A percentile compares a stretch with the other conserved stretches of the same genome.
These are phyloP conservation scores for Aspergillus hortae DNA, from an alignment of 2,329 filamentous ascomycete genomes.

Conservation along the genomic window DNA sequence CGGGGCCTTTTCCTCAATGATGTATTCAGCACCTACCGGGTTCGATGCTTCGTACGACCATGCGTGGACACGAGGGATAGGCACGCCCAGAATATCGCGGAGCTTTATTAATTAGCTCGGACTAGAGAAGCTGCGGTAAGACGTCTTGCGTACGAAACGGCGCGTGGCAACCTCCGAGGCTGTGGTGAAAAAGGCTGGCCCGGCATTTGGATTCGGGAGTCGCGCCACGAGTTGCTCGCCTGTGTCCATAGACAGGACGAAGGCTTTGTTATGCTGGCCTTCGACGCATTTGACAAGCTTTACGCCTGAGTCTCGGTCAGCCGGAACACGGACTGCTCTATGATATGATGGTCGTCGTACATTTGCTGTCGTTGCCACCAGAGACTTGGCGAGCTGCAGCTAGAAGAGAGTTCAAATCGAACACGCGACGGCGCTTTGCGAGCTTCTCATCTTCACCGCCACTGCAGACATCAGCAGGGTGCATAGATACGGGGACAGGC, in stretches of 20 bases:
- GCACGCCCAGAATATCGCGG: slow-evolving; percentile 20
- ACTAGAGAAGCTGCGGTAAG: too few species aligned
- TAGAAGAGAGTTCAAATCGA: slow-evolving; percentile 22
- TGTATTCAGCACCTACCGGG: slow-evolving; percentile 37
- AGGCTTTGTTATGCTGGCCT: slow-evolving; percentile 24
- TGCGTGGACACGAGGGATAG: slow-evolving; percentile 33
- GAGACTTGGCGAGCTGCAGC: slow-evolving; percentile 9
- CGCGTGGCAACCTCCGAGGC: slow-evolving; percentile 25
- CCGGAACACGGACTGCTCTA: not conserved
- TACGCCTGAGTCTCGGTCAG: slow-evolving; percentile 3
- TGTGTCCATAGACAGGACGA: slow-evolving; percentile 19
- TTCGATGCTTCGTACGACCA: slow-evolving; percentile 34
- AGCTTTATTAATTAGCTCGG: slow-evolving; percentile 6
- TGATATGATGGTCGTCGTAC: not conserved
- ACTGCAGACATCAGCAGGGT: slow-evolving; percentile 11
- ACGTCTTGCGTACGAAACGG: slow-evolving; percentile 14
- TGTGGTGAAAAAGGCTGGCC: slow-evolving; percentile 16
- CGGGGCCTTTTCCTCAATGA: slow-evolving; percentile 37
- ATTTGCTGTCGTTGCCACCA: not conserved
- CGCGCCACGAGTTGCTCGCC: slow-evolving; percentile 4
- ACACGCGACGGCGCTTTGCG: slow-evolving; percentile 24
- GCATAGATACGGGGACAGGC: not conserved
- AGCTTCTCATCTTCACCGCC: slow-evolving; percentile 18
- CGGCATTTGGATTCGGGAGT: slow-evolving; percentile 11
- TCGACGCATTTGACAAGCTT: slow-evolving; percentile 22